Base-by-base conservation (phyloP, 805 yeast genomes). In the Ogataea methanolica region DNA sequence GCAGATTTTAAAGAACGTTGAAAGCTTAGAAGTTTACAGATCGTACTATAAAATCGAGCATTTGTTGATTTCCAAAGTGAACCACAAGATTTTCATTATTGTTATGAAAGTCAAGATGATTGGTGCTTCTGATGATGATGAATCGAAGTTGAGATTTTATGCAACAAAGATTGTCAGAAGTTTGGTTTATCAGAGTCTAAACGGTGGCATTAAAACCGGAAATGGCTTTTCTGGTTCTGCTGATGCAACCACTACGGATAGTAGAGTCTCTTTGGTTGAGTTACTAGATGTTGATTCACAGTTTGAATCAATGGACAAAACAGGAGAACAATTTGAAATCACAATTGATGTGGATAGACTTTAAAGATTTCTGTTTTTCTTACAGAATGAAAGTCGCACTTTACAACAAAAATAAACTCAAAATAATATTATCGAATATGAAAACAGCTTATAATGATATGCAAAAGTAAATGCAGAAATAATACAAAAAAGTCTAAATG, bases 41-140 rank as follows among this genome's bases (percentile, higher is more conserved):
- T 62, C 73, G 3, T 63, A 68, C 5, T 83, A 81, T 56, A 59
- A 60, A 6, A 59, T 85, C 15, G 70, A 74, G 14, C 70, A 61
- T 56, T 69, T 85, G 8, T 68, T 78, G 43, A 67, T 86, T 6
- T 74, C 85, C 3, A 80, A 83, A 54, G 82, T 84, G 36, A 85
- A 82, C 59, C 79, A 80, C 59, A 75, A 74, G 49, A 66, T 83
- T 4, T 80, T 74, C 54, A 72, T 86, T 22, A 78, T 83, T 2
- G 74, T 88, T 3, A 51, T 83, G 16, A 74, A 70, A 46, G 54
- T 86, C 3, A 64, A 62, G 19, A 80, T 86, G 85, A 64, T 68
- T 41, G 91, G 91, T n/a, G 86, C 83, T 1, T 78, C 85, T 4
- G 79, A 79, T 51, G 88, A 84, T 46, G 90, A 85, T 41, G 92